Percentiles rank a stretch among this genome's conserved stretches.
Conservation (phyloP, 2,329 filamentous ascomycete species). For the Claviceps sp. region DNA sequence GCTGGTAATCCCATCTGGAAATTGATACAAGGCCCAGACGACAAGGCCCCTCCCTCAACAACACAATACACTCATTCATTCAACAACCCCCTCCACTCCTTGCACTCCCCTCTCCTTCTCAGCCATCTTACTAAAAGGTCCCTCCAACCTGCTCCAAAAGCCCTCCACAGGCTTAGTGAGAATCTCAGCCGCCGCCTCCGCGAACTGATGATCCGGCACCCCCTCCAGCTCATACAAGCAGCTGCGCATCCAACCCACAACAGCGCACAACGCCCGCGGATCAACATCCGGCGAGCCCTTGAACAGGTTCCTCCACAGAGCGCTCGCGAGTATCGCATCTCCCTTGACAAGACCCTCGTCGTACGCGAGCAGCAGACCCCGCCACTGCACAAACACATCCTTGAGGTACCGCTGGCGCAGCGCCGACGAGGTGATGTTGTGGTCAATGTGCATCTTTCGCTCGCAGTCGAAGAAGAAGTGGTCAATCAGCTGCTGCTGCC, state of each 20-base stretch:
- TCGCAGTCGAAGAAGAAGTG: constrained; percentile 90
- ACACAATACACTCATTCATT: neutral
- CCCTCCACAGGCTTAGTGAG: constrained; percentile 23
- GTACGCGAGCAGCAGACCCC: constrained; percentile 71
- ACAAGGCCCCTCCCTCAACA: no score
- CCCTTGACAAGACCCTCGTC: constrained; percentile 69
- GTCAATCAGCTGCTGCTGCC: constrained; percentile 84
- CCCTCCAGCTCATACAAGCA: constrained; percentile 34
- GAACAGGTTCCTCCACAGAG: constrained; percentile 89
- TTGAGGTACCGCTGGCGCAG: constrained; percentile 59
- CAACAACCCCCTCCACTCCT: neutral
- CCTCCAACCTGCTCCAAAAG: constrained; percentile 32
- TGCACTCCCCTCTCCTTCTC: neutral
- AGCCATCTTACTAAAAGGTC: constrained; percentile 17
- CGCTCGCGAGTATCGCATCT: constrained; percentile 64
- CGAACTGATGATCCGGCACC: constrained; percentile 30
- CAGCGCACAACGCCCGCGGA: constrained; percentile 34
- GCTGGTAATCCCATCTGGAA: no score
- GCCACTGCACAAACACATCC: constrained; percentile 88
- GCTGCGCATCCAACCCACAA: constrained; percentile 43
- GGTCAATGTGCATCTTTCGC: constrained; percentile 67
- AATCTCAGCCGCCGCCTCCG: constrained; percentile 19
- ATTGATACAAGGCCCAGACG: no score
- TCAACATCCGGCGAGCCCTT: constrained; percentile 50
- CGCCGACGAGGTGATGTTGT: constrained; percentile 50